Evolutionary conservation across 495 filamentous ascomycete genomes (phyloP), one percentile per base, ranked within the genome.

Genomic region (Symbiotaphrina buchneri): DNA sequence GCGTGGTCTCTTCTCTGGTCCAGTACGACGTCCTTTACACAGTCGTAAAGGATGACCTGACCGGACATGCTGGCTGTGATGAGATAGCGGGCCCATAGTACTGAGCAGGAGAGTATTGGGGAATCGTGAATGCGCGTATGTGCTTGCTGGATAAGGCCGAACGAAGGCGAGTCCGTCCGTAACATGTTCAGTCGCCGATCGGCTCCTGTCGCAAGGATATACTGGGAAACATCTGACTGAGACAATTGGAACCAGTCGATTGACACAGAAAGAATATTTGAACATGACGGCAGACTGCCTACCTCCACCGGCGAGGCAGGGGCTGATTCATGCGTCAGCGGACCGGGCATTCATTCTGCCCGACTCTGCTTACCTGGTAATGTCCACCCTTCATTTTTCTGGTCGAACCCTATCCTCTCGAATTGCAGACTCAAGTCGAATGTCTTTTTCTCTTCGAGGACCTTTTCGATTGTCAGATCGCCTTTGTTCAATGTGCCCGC

Each of bases 11-110:
- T 60, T 33, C 66, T 45, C 5, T 38, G 46, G n/a, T 58, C 55
- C 11, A 71, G 30, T 0, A 59, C 35, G 6, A 44, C 41, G 10
- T 50, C 53, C 1, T 41, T 38, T 16, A 48, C 35, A 3, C 44
- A 42, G 39, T 48, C 53, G 42, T 42, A 67, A 38, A 54, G 35
- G 11, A 59, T 31, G 7, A 74, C 40, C 25, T 63, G 55, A 1
- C 72, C 72, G n/a, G 68, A 68, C 72, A 78, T 76, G 36, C 59
- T 62, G 20, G 62, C 54, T 29, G 59, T 52, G 21, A 77, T 29
- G 5, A 61, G 40, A 34, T 45, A 36, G 17, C 44, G 32, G 11
- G 47, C 21, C n/a, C 34, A 28, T 6, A 60, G 32, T 4, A 51
- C 40, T 1, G 45, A 40, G 35, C 54, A 54, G 18, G 64, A 68